A percentile compares a stretch with the other conserved stretches of the same genome.
phyloP scores from a whole-genome alignment of 2,329 filamentous ascomycete species.

The Coniochaeta sp. region DNA sequence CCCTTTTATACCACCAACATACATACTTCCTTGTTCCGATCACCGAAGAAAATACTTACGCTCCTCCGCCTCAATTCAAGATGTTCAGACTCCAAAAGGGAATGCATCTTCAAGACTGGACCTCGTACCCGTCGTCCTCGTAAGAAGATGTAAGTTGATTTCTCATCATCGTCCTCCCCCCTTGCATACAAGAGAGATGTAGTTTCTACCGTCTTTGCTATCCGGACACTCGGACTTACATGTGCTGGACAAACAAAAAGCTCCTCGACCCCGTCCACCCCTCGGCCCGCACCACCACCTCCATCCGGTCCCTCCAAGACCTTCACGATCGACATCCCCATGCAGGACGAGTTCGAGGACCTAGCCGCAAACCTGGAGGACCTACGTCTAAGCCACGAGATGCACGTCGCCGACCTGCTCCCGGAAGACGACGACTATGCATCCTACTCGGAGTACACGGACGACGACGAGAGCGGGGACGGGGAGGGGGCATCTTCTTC shows the following conservation, averaged over 20 bases:
- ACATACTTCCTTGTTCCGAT: no score
- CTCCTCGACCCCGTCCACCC: not conserved
- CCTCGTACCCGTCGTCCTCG: constrained; percentile 42
- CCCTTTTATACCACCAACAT: no score
- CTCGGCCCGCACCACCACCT: constrained; percentile 18
- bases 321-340: constrained; percentile 45
- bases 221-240: no score
- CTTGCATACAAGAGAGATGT: constrained; percentile 8
- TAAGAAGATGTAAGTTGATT: constrained; percentile 32
- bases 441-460: constrained; percentile 7
- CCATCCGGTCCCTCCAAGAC: constrained; percentile 38
- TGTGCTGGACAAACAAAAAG: no score
- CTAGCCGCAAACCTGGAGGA: constrained; percentile 31
- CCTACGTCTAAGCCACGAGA: constrained; percentile 35
- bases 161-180: not conserved
- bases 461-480: constrained; percentile 5
- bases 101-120: constrained; percentile 44
- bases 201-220: no score
- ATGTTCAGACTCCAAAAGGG: constrained; percentile 44
- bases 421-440: constrained; percentile 4
- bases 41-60: not conserved
- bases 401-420: constrained; percentile 27
- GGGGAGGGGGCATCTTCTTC: no score
- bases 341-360: constrained; percentile 32
- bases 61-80: constrained; percentile 23